Percentiles rank a stretch among this genome's conserved stretches.
Evolutionary conservation across 768 basidiomycete genomes (phyloP).

Genomic region (Leccinum disarticulatum): DNA sequence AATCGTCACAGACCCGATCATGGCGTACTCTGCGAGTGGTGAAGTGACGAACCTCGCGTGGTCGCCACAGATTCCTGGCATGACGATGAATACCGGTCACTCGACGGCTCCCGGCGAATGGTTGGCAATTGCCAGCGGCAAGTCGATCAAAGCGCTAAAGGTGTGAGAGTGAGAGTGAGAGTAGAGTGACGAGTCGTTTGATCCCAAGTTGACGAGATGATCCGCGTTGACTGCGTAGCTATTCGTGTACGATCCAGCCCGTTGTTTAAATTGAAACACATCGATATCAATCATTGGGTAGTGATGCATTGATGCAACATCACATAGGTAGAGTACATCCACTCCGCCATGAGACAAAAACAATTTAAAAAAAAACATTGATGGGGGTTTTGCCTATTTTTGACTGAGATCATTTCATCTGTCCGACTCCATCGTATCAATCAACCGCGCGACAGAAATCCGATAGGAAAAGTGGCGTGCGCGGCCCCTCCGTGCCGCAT

Average conservation of each 20-base stretch:
- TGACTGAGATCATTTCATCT: background rate
- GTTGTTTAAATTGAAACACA: background rate
- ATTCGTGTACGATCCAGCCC: background rate
- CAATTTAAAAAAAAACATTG: too few species aligned
- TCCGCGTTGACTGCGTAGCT: background rate
- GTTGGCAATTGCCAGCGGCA: slow-evolving; percentile 83
- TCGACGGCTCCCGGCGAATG: slow-evolving; percentile 80
- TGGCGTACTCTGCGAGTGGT: slow-evolving; percentile 76
- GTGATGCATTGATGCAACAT: background rate
- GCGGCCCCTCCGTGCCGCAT: background rate
- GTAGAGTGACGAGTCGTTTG: background rate
- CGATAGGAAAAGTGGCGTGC: background rate
- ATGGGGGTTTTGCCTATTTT: background rate
- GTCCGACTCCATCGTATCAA: background rate
- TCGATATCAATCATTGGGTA: background rate
- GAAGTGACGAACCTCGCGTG: slow-evolving; percentile 87
- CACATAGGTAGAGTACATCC: too few species aligned
- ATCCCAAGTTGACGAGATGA: background rate
- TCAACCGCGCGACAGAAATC: background rate
- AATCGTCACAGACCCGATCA: slow-evolving; percentile 70
- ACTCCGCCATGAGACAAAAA: too few species aligned
- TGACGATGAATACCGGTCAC: slow-evolving; percentile 73
- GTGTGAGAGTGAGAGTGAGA: slow-evolving; percentile 45
- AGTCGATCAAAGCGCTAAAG: slow-evolving; percentile 77
- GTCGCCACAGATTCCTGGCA: slow-evolving; percentile 81